Evolutionary conservation across 2,329 filamentous ascomycete species (phyloP), one percentile per base, ranked within the genome.

Genomic region (Fusarium multiceps): DNA sequence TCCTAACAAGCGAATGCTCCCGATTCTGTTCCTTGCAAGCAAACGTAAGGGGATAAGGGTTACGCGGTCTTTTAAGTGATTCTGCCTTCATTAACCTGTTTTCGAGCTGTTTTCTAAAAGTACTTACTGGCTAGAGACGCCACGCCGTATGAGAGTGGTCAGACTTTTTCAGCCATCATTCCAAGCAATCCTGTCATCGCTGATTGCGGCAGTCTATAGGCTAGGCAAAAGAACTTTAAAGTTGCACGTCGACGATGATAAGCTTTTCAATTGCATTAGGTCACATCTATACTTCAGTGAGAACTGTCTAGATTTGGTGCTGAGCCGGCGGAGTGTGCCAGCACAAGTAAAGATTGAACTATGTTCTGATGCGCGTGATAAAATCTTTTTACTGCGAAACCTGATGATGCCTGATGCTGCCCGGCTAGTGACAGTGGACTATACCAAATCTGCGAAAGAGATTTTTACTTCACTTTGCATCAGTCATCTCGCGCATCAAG

Each of bases 41-140:
- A 37, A n/a, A n/a, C 0, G 5, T n/a, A 11, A 37, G 4, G 9
- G 6, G 3, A n/a, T 4, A 4, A n/a, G 34, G 8, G 4, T 11
- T 9, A 10, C 34, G 4, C 5, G 34, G 16, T 11, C 34, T 37
- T n/a, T 37, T n/a, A 37, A 37, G 34, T 11, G 10, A 37, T 6
- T n/a, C 4, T 11, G 16, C 34, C 3, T 37, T 9, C 5, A 4
- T 11, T 9, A 37, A n/a, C 6, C 5, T 11, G 34, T n/a, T 18
- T 12, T 12, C 21, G 6, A 28, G 6, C 27, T 5, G n/a, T n/a
- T n/a, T 11, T 11, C 6, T 3, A 7, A 6, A 5, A 18, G 32
- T 34, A 11, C 32, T 34, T 18, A 10, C 9, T 9, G 16, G 18
- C 34, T 37, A n/a, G 34, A 37, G n/a, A 37, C 34, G 18, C 10